A percentile compares a stretch with the other conserved stretches of the same genome.
Evolutionary conservation across 495 filamentous ascomycete species (phyloP).

Genomic region (Aspergillus conjunctus): DNA sequence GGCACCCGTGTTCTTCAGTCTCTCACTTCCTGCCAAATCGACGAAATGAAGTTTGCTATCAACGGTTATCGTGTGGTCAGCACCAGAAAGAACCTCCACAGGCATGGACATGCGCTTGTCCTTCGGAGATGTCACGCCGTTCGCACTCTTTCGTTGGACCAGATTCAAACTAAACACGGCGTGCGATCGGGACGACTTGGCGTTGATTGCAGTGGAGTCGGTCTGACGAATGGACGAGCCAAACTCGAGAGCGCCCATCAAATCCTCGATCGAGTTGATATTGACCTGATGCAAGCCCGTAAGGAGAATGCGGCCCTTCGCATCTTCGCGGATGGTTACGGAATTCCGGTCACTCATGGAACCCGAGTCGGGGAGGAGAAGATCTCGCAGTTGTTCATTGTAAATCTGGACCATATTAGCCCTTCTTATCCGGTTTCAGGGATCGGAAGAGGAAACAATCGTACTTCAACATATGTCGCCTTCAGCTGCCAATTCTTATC

Average conservation of each 20-base stretch:
- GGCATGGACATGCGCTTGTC: slow-evolving; percentile 94
- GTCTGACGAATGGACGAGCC: slow-evolving; percentile 95
- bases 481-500: slow-evolving; percentile 93
- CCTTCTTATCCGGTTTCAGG: not conserved
- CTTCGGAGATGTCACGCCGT: slow-evolving; percentile 49
- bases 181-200: slow-evolving; percentile 97
- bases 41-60: slow-evolving; percentile 99
- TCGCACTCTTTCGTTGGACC: slow-evolving; percentile 75
- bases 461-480: slow-evolving; percentile 92
- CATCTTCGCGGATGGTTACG: slow-evolving; percentile 89
- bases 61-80: slow-evolving; percentile 75
- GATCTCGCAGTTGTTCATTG: slow-evolving; percentile 91
- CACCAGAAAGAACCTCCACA: slow-evolving; percentile 72
- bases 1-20: slow-evolving; percentile 95
- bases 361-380: slow-evolving; percentile 78
- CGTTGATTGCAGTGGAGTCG: slow-evolving; percentile 98
- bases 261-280: slow-evolving; percentile 90
- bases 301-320: slow-evolving; percentile 92
- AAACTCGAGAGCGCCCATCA: slow-evolving; percentile 84
- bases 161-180: slow-evolving; percentile 96
- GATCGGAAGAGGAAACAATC: not conserved
- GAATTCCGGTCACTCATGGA: slow-evolving; percentile 66
- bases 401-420: slow-evolving; percentile 66
- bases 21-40: slow-evolving; percentile 95
- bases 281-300: slow-evolving; percentile 86